Base-by-base conservation (phyloP, 129 eudicot genomes). In the Deinandra increscens region DNA sequence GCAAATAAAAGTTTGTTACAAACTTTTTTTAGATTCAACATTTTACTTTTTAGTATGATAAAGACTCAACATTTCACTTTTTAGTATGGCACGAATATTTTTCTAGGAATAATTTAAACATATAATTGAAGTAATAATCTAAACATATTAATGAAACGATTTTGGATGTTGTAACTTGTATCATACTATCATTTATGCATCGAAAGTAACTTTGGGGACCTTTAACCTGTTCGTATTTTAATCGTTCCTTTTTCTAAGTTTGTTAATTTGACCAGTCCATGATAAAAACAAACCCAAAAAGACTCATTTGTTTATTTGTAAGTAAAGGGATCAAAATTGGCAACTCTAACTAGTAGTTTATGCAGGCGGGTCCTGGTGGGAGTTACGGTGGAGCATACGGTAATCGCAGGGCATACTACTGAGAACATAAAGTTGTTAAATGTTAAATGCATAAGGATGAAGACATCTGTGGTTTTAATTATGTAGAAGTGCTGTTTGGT, bases 311-410 rank as follows among this genome's bases (percentile, higher is more conserved):
- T 34, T 2, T 9, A 0, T 9, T 37, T 62, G 9, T 34, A 49
- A 31, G 6, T 7, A 41, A 64, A 64, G 1, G 22, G 18, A 38
- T 41, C 22, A 13, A 20, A 41, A 22, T 64, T 9, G 6, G 14
- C 55, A 44, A 23, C 23, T 63, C 50, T 63, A 37, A 63, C 68
- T 22, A 12, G 49, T 13, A 37, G 37, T 63, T n/a, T 53, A 23
- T 68, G 71, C 71, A 70, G 76, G 76, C 41, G 31, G 31, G 31
- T 26, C 31, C 31, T 77, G 64, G 76, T 20, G 58, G 76, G 46
- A 69, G 81, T 42, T 61, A 69, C 20, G 55, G 81, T 45, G 75
- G 80, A 44, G 69, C 44, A 33, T 59, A 66, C 36, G 13, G 42
- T 17, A 60, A 34, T 50, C 71, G 18, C 19, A 17, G 75, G 37